Evolutionary conservation across 2,329 filamentous ascomycete species (phyloP), one percentile per base, ranked within the genome.

Genomic region (Fusarium sp.): DNA sequence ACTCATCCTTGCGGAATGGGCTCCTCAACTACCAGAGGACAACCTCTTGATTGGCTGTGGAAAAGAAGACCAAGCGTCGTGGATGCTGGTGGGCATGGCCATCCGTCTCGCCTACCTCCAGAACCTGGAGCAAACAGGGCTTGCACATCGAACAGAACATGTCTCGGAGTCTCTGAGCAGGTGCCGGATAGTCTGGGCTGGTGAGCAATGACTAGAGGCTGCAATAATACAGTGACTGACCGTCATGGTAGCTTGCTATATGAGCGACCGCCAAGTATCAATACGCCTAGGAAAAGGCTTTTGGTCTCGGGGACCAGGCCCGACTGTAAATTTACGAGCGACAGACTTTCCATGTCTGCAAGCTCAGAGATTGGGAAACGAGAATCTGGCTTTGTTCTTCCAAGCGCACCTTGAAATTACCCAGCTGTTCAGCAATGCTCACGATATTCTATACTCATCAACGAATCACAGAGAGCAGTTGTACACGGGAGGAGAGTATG

Each of bases 1-100:
- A 2, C 77, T 91, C 0, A 78, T 92, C 3, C 82, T 92, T 2
- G 89, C 89, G 0, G 89, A 92, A 69, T 92, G 89, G 89, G 88
- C 88, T 7, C 88, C 88, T 0, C 88, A 90, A 59, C 85, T 86
- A 0, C 82, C 87, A 2, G 79, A 87, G 6, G 82, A 83, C 31
- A 84, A 85, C 28, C 86, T 86, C 29, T 81, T 84, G 25, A 86
- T 91, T 19, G 89, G 89, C 0, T 83, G 88, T 52, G 89, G 89
- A 8, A 89, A 91, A 72, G 89, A 91, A 70, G 89, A 92, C 67
- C 83, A 89, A 40, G 88, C 89, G 28, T 88, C 88, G 0, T 92
- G 89, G 89, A 91, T 91, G 88, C 87, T 91, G 67, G 88, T 91
- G 6, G 89, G 89, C 2, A 82, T 89, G 19, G 89, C 89, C 4